Evolutionary conservation across 2,329 filamentous ascomycete genomes (phyloP).

Genomic region (Paraphoma sp.): DNA sequence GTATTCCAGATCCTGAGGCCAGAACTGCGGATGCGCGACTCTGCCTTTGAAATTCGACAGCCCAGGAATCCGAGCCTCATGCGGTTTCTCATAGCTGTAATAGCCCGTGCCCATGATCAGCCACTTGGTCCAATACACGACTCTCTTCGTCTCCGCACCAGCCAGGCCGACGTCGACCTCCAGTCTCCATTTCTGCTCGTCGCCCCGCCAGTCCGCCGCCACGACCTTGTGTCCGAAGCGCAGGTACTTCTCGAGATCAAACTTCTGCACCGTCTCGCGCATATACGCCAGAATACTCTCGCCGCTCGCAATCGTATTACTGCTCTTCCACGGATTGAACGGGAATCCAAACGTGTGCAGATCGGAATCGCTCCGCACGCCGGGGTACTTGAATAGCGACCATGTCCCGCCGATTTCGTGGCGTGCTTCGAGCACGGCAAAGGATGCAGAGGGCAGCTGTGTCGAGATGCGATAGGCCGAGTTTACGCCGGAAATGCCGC

Average conservation of each 20-base stretch:
- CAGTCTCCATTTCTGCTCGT: slow-evolving; percentile 57
- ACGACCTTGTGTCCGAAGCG: slow-evolving; percentile 52
- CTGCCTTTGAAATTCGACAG: slow-evolving; percentile 69
- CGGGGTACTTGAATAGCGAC: slow-evolving; percentile 79
- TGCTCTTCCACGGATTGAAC: slow-evolving; percentile 71
- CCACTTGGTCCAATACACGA: slow-evolving; percentile 54
- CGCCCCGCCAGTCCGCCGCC: slow-evolving; percentile 53
- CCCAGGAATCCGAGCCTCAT: slow-evolving; percentile 69
- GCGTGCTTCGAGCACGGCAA: slow-evolving; percentile 73
- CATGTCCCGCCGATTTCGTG: slow-evolving; percentile 75
- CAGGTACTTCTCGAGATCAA: slow-evolving; percentile 56
- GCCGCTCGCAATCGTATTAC: slow-evolving; percentile 54
- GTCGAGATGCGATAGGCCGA: slow-evolving; percentile 73
- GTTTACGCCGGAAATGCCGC: slow-evolving; percentile 79
- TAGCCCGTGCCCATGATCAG: slow-evolving; percentile 71
- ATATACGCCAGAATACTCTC: slow-evolving; percentile 54
- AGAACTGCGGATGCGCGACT: slow-evolving; percentile 75
- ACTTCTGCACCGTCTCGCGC: slow-evolving; percentile 50
- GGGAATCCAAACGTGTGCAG: slow-evolving; percentile 64
- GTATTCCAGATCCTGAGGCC: slow-evolving; percentile 73
- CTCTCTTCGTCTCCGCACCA: slow-evolving; percentile 39
- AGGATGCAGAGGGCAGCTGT: slow-evolving; percentile 62
- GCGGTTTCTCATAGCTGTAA: slow-evolving; percentile 72
- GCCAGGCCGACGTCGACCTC: slow-evolving; percentile 19
- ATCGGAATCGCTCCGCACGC: slow-evolving; percentile 64